Conservation (phyloP, 257 asterid genomes). For the Solanum arcanum region DNA sequence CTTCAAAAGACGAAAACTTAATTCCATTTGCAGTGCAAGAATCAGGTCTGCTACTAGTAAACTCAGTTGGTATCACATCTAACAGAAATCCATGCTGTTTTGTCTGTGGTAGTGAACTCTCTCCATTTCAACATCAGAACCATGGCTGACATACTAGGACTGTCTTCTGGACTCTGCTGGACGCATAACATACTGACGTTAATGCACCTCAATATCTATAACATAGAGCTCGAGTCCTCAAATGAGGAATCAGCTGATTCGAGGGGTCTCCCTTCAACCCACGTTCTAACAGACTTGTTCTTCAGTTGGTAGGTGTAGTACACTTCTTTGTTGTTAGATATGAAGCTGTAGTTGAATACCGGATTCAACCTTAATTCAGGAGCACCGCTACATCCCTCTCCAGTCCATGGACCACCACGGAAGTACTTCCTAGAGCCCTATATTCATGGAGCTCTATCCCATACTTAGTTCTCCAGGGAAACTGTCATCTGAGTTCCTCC, state of each 20-base stretch:
- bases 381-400: slow-evolving; percentile 3
- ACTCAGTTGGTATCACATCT: neutral
- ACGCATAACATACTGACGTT: slow-evolving; percentile 6
- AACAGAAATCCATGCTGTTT: slow-evolving; percentile 17
- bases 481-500: slow-evolving; percentile 4
- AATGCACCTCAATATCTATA: neutral
- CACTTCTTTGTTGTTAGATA: neutral
- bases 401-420: slow-evolving; percentile 18
- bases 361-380: slow-evolving; percentile 5
- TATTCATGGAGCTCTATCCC: slow-evolving; percentile 8
- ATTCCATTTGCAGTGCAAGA: neutral
- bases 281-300: neutral
- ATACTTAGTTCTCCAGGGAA: slow-evolving; percentile 3
- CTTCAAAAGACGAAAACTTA: neutral
- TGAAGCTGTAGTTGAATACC: neutral
- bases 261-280: neutral
- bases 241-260: neutral
- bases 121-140: slow-evolving; percentile 13
- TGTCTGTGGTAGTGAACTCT: slow-evolving; percentile 7
- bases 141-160: neutral
- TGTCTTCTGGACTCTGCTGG: neutral
- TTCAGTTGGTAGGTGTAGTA: slow-evolving; percentile 4
- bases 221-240: neutral
- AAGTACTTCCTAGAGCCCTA: neutral
- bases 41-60: neutral